Conservation (phyloP, 2,329 filamentous ascomycete species). For the Chrysoporthe deuterocubensis region DNA sequence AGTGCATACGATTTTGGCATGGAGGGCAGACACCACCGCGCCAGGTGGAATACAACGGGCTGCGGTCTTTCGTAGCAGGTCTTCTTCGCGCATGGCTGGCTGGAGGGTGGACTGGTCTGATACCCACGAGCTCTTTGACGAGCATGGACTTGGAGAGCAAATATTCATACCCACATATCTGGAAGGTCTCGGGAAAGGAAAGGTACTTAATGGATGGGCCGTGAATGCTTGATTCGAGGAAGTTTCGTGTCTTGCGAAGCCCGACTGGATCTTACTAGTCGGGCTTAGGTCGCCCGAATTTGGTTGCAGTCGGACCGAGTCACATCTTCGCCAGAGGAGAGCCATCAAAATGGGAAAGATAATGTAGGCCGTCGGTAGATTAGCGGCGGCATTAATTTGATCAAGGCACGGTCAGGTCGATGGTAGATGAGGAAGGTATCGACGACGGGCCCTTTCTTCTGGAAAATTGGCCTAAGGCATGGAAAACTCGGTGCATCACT, state of each 20-base stretch:
- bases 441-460: too few relatives aligned
- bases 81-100: slow-evolving; percentile 7
- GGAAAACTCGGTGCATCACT: too few relatives aligned
- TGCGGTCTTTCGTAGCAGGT: neutral
- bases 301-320: neutral
- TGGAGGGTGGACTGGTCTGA: slow-evolving; percentile 1
- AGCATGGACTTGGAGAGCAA: neutral
- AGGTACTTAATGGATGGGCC: neutral
- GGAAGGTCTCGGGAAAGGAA: neutral
- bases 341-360: neutral
- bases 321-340: neutral
- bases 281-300: neutral
- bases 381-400: neutral
- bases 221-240: neutral
- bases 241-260: neutral
- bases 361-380: neutral
- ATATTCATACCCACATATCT: slow-evolving; percentile 6
- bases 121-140: slow-evolving; percentile 8
- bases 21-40: neutral
- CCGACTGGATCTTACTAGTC: neutral
- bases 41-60: neutral
- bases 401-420: neutral
- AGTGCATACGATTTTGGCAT: slow-evolving; percentile 6
- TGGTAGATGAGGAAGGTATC: too few relatives aligned
- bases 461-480: too few relatives aligned